Evolutionary conservation across 176 grass and related monocot genomes (phyloP).

Genomic region (Aegilops tauschii): DNA sequence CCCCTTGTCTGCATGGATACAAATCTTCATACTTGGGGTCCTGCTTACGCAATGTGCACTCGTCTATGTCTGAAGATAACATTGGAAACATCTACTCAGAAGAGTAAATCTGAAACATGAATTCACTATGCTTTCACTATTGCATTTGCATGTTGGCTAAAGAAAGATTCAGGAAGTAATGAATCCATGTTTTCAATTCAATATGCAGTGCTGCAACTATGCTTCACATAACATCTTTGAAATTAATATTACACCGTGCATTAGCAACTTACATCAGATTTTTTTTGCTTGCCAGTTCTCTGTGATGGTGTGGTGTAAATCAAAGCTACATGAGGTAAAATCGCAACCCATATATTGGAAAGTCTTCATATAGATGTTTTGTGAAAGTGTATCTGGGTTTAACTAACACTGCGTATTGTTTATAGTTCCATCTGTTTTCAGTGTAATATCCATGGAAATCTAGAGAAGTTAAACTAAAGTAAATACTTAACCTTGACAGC

Average conservation of each 20-base stretch:
- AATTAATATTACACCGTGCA: background rate
- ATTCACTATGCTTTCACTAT: background rate
- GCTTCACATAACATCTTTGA: background rate
- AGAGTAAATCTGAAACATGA: background rate
- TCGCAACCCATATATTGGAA: background rate
- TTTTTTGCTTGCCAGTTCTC: background rate
- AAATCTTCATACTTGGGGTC: background rate
- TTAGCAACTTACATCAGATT: background rate
- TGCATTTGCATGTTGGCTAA: background rate
- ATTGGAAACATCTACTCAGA: background rate
- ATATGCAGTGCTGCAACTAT: background rate
- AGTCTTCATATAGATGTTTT: background rate
- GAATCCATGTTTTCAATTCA: background rate
- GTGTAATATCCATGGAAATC: background rate
- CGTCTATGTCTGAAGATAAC: constrained; percentile 3
- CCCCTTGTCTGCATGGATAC: background rate
- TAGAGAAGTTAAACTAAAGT: background rate
- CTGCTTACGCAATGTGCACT: background rate
- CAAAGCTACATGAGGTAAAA: background rate
- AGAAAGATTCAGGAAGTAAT: background rate
- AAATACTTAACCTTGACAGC: constrained; percentile 1
- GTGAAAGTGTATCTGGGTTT: background rate
- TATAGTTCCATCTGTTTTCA: background rate
- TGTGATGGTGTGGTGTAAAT: background rate
- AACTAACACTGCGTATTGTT: background rate